phyloP scores from a whole-genome alignment of 2,329 filamentous ascomycete genomes.

The Aureobasidium sp. region DNA sequence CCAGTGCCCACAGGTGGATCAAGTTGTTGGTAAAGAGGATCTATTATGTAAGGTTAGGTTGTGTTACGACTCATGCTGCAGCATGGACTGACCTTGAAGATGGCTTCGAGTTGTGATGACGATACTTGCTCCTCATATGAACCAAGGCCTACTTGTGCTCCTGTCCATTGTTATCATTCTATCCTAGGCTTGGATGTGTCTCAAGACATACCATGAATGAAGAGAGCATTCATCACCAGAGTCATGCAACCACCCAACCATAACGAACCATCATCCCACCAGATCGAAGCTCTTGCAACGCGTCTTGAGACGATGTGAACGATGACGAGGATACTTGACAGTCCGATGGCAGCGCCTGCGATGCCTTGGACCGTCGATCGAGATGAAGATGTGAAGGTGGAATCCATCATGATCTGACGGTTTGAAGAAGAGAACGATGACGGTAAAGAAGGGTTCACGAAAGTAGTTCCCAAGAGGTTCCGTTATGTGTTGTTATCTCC shows the following conservation, averaged over 20 bases:
- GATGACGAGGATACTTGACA: conserved; percentile 3
- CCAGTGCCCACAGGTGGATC: conserved; percentile 5
- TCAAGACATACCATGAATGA: conserved; percentile 8
- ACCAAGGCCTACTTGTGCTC: conserved; percentile 7
- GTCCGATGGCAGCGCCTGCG: background rate
- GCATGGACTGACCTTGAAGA: conserved; percentile 4
- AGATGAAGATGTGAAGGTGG: conserved; percentile 8
- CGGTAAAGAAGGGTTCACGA: background rate
- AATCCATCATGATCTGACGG: conserved; percentile 5
- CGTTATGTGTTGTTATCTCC: conserved; percentile 1
- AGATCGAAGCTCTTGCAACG: background rate
- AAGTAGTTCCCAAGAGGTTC: conserved; percentile 7
- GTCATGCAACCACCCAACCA: conserved; percentile 5
- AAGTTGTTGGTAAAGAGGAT: conserved; percentile 7
- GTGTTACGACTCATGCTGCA: background rate
- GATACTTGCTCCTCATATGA: background rate
- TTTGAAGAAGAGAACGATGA: background rate
- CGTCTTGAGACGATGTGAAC: conserved; percentile 1
- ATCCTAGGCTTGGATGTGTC: background rate
- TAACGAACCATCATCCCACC: conserved; percentile 12
- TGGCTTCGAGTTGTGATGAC: background rate
- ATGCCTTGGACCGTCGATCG: conserved; percentile 7
- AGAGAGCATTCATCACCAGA: conserved; percentile 1
- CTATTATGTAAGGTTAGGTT: background rate
- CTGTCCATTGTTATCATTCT: conserved; percentile 1